Percentiles rank a stretch among this genome's conserved stretches.
Conservation (phyloP, 257 asterid genomes). For the Thymus mandschuricus region DNA sequence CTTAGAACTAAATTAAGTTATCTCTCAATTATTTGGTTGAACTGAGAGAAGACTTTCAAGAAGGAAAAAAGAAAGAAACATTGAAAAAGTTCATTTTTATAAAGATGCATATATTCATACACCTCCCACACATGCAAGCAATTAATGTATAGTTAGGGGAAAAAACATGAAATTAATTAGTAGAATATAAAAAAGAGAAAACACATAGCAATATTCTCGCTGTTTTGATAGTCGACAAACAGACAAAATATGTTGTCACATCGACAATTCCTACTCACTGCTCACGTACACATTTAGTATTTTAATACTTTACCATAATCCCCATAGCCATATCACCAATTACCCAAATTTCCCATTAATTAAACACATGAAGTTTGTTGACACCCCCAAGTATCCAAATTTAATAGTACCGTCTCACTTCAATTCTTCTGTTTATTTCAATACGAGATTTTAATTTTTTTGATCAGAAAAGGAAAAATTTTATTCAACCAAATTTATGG, state of each 20-base stretch:
- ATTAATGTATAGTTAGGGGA: slow-evolving; percentile 3
- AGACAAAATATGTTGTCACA: slow-evolving; percentile 69
- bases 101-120: not conserved
- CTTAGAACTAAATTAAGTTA: not conserved
- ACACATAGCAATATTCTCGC: slow-evolving; percentile 69
- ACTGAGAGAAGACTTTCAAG: not conserved
- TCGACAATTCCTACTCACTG: slow-evolving; percentile 48
- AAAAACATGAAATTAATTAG: slow-evolving; percentile 3
- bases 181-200: slow-evolving; percentile 22
- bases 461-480: no score
- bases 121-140: slow-evolving; percentile 30
- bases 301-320: slow-evolving; percentile 22
- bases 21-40: no score
- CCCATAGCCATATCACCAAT: slow-evolving; percentile 33
- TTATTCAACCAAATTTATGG: no score
- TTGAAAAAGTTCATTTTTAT: no score
- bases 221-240: slow-evolving; percentile 61
- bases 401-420: no score
- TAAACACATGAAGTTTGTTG: not conserved
- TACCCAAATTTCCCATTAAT: slow-evolving; percentile 34
- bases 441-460: no score
- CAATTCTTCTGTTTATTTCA: no score
- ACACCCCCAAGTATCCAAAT: slow-evolving; percentile 35
- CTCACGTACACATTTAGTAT: slow-evolving; percentile 1
- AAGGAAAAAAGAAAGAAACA: no score